Evolutionary conservation across 2,329 filamentous ascomycete species (phyloP).

Genomic region (Diaporthe batatas): DNA sequence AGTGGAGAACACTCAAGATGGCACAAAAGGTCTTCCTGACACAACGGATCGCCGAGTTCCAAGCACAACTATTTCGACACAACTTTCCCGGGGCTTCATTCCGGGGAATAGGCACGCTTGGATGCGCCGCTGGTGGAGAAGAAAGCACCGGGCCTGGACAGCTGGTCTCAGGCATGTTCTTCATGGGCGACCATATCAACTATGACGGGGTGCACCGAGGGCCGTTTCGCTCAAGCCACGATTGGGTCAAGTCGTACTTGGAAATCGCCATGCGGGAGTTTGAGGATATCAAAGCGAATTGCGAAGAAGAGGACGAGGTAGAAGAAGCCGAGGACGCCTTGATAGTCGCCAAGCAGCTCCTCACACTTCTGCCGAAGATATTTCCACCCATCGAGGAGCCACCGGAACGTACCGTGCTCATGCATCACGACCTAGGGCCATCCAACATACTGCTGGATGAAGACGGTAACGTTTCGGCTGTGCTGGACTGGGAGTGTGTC

Average conservation of each 20-base stretch:
- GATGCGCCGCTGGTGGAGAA: not conserved
- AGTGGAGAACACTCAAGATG: constrained; percentile 5
- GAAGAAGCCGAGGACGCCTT: not conserved
- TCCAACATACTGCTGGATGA: not conserved
- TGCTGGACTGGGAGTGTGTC: constrained; percentile 6
- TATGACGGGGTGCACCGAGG: not conserved
- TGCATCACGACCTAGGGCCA: not conserved
- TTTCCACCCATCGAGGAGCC: not conserved
- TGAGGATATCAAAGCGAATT: not conserved
- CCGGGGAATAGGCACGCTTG: not conserved
- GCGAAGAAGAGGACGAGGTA: not conserved
- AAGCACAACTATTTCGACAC: constrained; percentile 1
- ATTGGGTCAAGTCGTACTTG: constrained; percentile 8
- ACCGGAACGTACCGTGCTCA: not conserved
- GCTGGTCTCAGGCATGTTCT: constrained; percentile 4
- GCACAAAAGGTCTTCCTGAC: not conserved
- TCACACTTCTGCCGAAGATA: not conserved
- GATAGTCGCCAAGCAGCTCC: not conserved
- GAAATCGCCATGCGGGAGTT: not conserved
- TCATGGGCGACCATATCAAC: not conserved
- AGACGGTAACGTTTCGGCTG: not conserved
- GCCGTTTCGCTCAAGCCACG: not conserved
- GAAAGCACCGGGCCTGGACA: not conserved
- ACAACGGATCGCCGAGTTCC: not conserved
- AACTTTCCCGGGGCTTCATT: not conserved